Base-by-base conservation (phyloP, 2,329 filamentous ascomycete genomes). In the Xylaria sp. region DNA sequence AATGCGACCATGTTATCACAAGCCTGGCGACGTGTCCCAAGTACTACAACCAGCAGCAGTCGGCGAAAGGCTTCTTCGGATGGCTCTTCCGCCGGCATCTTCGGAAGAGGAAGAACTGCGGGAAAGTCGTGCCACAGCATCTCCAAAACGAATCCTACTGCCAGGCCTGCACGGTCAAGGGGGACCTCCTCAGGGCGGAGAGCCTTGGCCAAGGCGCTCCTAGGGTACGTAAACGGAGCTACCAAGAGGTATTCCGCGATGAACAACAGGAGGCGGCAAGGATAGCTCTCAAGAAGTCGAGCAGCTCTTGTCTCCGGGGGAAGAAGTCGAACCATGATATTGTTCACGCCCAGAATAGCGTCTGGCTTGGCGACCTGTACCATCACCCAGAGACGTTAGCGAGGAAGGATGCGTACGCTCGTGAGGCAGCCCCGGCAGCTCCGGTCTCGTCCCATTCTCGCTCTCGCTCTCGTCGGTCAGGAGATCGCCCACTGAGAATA, bases 281-380 rank as follows among this genome's bases (percentile, higher is more conserved):
- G 19, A 32, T 42, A 7, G 50, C 68, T 0, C 54, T 63, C 8
- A 45, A 64, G n/a, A 70, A 53, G 32, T 19, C 64, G 4, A 56
- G 64, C n/a, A 65, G 64, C 19, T 12, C 51, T 19, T 34, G 34
- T 27, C 63, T 30, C 21, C 51, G 27, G n/a, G 47, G 19, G 1
- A 64, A 58, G 9, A 45, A 27, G 1, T 51, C 27, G 4, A 66
- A 65, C 4, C 68, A 73, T 19, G 30, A 68, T 24, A n/a, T 68
- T 8, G 19, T 65, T 1, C 45, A 63, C 27, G 56, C 60, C 1
- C 51, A 69, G 24, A 62, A 61, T 2, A 68, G 62, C 2, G 69
- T 77, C 19, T 75, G 74, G 75, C 61, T 76, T 9, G 61, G 60
- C 6, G 70, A 74, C 1, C 55, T 75, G 8, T 75, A 75, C 24